phyloP scores from a whole-genome alignment of 2,329 filamentous ascomycete species.

The Thyridium curvatum region DNA sequence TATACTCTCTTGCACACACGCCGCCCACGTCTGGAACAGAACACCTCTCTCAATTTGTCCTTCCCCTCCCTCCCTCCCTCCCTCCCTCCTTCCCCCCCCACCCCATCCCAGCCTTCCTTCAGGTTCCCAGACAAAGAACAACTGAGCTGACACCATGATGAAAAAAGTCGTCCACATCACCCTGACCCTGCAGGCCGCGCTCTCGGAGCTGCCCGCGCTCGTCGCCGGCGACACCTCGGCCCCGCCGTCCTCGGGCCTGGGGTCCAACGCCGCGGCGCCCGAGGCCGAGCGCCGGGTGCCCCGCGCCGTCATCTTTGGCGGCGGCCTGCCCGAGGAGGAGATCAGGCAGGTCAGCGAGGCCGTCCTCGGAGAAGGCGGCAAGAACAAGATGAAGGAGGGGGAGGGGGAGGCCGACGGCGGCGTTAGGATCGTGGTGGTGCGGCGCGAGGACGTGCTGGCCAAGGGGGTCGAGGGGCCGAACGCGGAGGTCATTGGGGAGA shows the following conservation, averaged over 20 bases:
- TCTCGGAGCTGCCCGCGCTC: not conserved
- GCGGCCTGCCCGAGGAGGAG: constrained; percentile 1
- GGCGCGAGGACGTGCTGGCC: not conserved
- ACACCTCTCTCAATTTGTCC: too few relatives aligned
- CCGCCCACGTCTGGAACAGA: too few relatives aligned
- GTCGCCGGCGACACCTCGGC: not conserved
- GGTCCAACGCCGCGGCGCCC: not conserved
- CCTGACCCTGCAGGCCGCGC: constrained; percentile 1
- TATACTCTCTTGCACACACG: too few relatives aligned
- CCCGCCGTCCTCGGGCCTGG: not conserved
- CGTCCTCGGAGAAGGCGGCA: too few relatives aligned
- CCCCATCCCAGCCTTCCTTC: too few relatives aligned
- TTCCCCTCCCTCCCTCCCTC: too few relatives aligned
- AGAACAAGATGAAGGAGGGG: too few relatives aligned
- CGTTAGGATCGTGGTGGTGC: not conserved
- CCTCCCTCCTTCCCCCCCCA: too few relatives aligned
- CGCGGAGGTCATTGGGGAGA: not conserved
- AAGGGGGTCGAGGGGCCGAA: not conserved
- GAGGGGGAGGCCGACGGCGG: not conserved
- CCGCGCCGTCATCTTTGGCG: constrained; percentile 3
- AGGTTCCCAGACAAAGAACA: too few relatives aligned
- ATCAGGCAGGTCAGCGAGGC: not conserved
- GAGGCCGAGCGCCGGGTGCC: constrained; percentile 1
- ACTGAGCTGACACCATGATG: too few relatives aligned
- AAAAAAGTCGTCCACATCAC: constrained; percentile 2